These are phyloP conservation scores for Aotearoamyces nothofagi DNA, from an alignment of 2,329 filamentous ascomycete genomes.

Conservation along the genomic window DNA sequence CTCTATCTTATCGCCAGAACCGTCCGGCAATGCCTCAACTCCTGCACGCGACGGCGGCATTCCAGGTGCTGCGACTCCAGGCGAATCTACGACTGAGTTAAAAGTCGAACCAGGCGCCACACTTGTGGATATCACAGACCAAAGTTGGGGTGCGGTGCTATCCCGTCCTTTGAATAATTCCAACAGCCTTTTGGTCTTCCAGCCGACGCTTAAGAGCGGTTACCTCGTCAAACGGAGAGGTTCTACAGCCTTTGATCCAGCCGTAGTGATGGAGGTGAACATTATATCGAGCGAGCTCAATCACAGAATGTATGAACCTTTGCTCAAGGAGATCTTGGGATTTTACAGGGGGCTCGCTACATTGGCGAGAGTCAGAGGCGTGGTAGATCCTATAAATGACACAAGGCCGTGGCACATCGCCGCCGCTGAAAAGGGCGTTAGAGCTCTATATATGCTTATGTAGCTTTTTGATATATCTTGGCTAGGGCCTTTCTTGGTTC, in stretches of 20 bases:
- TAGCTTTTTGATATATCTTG: constrained; percentile 22
- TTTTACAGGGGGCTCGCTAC: constrained; percentile 56
- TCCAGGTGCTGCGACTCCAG: constrained; percentile 17
- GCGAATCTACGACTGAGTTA: constrained; percentile 23
- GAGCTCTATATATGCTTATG: constrained; percentile 48
- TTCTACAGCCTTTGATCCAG: constrained; percentile 37
- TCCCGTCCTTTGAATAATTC: constrained; percentile 50
- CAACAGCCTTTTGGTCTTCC: constrained; percentile 34
- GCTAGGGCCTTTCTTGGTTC: too few relatives aligned
- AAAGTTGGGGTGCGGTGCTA: constrained; percentile 61
- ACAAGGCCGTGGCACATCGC: constrained; percentile 68
- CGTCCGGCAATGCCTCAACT: constrained; percentile 25
- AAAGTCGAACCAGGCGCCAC: constrained; percentile 50
- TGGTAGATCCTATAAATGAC: constrained; percentile 41
- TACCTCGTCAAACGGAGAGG: constrained; percentile 52
- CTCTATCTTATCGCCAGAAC: constrained; percentile 44
- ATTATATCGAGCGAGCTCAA: constrained; percentile 35
- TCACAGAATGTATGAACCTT: constrained; percentile 34
- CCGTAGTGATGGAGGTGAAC: constrained; percentile 47
- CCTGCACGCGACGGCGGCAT: constrained; percentile 11
- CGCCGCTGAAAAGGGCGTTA: constrained; percentile 52
- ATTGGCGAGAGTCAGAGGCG: constrained; percentile 50
- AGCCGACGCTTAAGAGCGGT: constrained; percentile 44
- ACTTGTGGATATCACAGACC: constrained; percentile 58
- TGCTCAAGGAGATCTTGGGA: constrained; percentile 54